A percentile compares a stretch with the other conserved stretches of the same genome.
These are phyloP conservation scores for Sarocladium kiliense DNA, from an alignment of 2,329 filamentous ascomycete species.

Conservation along the genomic window DNA sequence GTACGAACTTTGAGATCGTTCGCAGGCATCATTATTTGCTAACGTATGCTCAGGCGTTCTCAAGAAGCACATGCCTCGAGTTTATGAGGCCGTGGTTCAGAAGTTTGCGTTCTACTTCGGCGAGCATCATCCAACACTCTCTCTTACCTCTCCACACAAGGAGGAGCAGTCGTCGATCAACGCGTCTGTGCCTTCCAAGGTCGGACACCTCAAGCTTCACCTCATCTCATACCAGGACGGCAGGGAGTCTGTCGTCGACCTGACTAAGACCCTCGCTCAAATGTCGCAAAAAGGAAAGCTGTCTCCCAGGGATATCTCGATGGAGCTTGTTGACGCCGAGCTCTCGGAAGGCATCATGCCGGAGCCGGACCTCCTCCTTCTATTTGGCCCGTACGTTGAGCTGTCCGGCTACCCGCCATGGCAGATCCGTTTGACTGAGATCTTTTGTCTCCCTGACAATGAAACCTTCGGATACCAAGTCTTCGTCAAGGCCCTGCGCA, in stretches of 20 bases:
- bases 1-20: slow-evolving; percentile 41
- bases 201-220: slow-evolving; percentile 54
- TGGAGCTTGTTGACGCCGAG: slow-evolving; percentile 84
- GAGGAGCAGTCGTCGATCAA: slow-evolving; percentile 27
- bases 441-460: slow-evolving; percentile 75
- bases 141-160: slow-evolving; percentile 41
- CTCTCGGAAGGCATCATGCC: slow-evolving; percentile 72
- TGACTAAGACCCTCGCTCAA: slow-evolving; percentile 88
- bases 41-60: slow-evolving; percentile 61
- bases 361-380: slow-evolving; percentile 83
- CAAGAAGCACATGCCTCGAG: slow-evolving; percentile 82
- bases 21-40: slow-evolving; percentile 9
- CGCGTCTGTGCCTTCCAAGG: slow-evolving; percentile 20
- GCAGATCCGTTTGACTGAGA: slow-evolving; percentile 93
- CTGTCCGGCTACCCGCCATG: slow-evolving; percentile 92
- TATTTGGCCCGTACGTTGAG: slow-evolving; percentile 80
- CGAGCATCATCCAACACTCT: slow-evolving; percentile 64
- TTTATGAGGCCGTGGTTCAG: slow-evolving; percentile 71
- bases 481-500: slow-evolving; percentile 79
- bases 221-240: slow-evolving; percentile 86
- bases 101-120: slow-evolving; percentile 89
- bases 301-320: slow-evolving; percentile 72
- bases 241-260: slow-evolving; percentile 86
- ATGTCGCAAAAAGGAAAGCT: slow-evolving; percentile 93
- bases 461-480: slow-evolving; percentile 88